Conservation (phyloP, 2,329 filamentous ascomycete genomes). For the Sporothrix protearum region DNA sequence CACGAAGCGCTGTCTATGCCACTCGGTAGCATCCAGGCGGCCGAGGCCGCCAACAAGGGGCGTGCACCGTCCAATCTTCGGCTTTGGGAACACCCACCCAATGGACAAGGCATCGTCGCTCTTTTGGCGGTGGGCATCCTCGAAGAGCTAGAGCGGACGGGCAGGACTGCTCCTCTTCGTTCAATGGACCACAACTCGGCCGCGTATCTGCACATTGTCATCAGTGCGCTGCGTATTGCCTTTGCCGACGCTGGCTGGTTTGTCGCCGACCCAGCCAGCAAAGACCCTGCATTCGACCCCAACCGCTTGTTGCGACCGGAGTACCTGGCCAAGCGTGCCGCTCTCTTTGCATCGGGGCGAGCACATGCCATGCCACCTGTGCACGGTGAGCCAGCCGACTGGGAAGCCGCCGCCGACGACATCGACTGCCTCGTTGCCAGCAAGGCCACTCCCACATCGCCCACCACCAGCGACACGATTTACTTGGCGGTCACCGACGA, state of each 20-base stretch:
- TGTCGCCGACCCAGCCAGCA: conserved; percentile 67
- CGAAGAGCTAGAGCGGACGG: conserved; percentile 72
- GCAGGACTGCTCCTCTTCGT: conserved; percentile 67
- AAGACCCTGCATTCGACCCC: conserved; percentile 37
- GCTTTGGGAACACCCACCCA: conserved; percentile 94
- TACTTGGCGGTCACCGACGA: conserved; percentile 84
- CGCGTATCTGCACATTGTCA: conserved; percentile 74
- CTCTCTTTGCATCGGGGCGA: conserved; percentile 55
- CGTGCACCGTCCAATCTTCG: conserved; percentile 69
- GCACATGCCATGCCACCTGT: conserved; percentile 58
- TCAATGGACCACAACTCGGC: conserved; percentile 73
- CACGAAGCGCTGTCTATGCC: conserved; percentile 66
- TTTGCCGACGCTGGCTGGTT: conserved; percentile 89
- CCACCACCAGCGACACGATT: conserved; percentile 76
- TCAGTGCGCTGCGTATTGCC: conserved; percentile 82
- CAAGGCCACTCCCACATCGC: background rate
- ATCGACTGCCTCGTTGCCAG: conserved; percentile 10
- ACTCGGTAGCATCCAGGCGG: conserved; percentile 72
- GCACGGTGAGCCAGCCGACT: conserved; percentile 7
- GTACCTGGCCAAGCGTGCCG: conserved; percentile 68
- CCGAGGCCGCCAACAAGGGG: conserved; percentile 58
- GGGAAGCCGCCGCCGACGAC: background rate
- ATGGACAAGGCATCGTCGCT: conserved; percentile 91
- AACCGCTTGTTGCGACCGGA: conserved; percentile 56
- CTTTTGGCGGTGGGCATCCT: conserved; percentile 89